Evolutionary conservation across 352 stramenopile species (phyloP).

Genomic region (Pythium dissimile): DNA sequence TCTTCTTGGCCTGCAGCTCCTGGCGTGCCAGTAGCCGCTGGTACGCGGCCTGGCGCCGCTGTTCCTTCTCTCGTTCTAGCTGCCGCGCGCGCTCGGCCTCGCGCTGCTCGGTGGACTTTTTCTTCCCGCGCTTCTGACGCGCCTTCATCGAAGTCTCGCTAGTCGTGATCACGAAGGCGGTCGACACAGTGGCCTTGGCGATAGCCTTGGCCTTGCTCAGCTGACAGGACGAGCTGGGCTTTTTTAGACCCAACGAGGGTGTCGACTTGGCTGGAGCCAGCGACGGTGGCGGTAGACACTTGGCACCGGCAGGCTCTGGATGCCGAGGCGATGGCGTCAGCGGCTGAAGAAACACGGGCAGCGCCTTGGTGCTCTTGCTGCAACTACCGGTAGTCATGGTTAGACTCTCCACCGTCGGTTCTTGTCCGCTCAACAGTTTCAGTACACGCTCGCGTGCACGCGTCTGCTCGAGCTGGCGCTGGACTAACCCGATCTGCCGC

Average conservation of each 20-base stretch:
- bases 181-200: conserved; percentile 7
- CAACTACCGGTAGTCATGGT: not conserved
- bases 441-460: conserved; percentile 53
- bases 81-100: conserved; percentile 15
- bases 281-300: too few species aligned
- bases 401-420: not conserved
- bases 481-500: conserved; percentile 50
- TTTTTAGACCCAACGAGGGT: not conserved
- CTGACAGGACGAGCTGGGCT: not conserved
- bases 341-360: conserved; percentile 22
- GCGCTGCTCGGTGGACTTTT: conserved; percentile 28
- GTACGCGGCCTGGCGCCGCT: conserved; percentile 47
- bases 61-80: conserved; percentile 47
- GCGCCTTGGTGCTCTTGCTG: conserved; percentile 2
- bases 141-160: conserved; percentile 27
- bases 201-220: conserved; percentile 20
- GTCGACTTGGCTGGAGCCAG: conserved; percentile 6
- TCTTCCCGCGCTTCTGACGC: conserved; percentile 27
- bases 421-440: conserved; percentile 26
- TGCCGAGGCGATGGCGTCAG: not conserved
- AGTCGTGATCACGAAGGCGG: conserved; percentile 44
- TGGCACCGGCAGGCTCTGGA: too few species aligned
- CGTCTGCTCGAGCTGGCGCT: conserved; percentile 46
- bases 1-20: conserved; percentile 34
- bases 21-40: conserved; percentile 56